Evolutionary conservation across 306 rosid genomes (phyloP).

Genomic region (Spatholobus suberectus): DNA sequence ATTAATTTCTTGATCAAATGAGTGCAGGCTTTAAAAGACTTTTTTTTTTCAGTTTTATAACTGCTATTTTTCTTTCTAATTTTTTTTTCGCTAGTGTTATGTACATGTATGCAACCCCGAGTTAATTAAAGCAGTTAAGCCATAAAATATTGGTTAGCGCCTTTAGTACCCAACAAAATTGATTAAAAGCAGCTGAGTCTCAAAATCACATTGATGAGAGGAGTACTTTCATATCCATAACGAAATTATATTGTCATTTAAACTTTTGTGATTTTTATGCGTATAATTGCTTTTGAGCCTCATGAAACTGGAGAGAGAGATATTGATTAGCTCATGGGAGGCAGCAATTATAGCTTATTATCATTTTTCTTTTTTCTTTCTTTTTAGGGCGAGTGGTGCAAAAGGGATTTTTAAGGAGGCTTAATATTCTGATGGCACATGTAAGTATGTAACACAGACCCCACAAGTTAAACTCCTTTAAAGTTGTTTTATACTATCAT

Average conservation of each 20-base stretch:
- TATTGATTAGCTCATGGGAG: conserved; percentile 50
- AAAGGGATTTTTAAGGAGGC: neutral
- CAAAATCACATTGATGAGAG: neutral
- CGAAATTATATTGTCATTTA: neutral
- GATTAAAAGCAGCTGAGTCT: neutral
- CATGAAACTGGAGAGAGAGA: neutral
- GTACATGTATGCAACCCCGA: neutral
- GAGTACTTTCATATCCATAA: neutral
- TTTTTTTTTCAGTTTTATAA: neutral
- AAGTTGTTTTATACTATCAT: no score
- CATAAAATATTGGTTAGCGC: neutral
- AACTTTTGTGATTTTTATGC: neutral
- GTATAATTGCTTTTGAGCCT: conserved; percentile 37
- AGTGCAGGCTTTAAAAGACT: neutral
- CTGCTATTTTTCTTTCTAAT: no score
- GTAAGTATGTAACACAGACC: neutral
- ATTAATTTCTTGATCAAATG: neutral
- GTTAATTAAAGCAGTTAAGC: neutral
- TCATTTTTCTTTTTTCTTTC: neutral
- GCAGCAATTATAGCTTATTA: conserved; percentile 54
- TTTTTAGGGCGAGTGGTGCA: neutral
- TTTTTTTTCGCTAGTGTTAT: neutral
- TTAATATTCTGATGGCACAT: conserved; percentile 20
- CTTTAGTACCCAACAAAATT: neutral
- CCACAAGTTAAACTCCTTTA: neutral